Evolutionary conservation across 1,139 yeast genomes (phyloP).

Genomic region (Suhomyces maxii): DNA sequence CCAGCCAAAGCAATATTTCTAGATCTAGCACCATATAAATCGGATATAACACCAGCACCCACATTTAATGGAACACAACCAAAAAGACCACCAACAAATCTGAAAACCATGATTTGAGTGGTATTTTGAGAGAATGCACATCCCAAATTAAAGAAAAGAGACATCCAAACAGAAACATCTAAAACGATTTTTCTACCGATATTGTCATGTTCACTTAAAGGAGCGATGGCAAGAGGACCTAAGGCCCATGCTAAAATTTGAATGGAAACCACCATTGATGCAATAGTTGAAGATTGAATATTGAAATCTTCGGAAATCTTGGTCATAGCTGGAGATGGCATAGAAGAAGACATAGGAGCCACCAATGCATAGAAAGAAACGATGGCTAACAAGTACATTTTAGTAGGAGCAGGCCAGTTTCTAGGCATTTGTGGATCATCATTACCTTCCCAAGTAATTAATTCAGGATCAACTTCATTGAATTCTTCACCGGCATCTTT

Average conservation of each 20-base stretch:
- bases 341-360: constrained; percentile 49
- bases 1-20: constrained; percentile 45
- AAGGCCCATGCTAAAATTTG: constrained; percentile 50
- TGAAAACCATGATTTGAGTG: constrained; percentile 39
- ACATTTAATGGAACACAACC: constrained; percentile 47
- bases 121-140: constrained; percentile 44
- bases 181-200: constrained; percentile 44
- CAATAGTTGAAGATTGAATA: constrained; percentile 30
- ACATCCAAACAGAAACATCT: constrained; percentile 35
- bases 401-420: constrained; percentile 35
- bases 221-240: constrained; percentile 47
- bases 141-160: constrained; percentile 37
- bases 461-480: constrained; percentile 41
- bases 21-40: constrained; percentile 37
- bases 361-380: constrained; percentile 46
- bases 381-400: constrained; percentile 30
- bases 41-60: constrained; percentile 42
- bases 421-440: constrained; percentile 43
- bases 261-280: constrained; percentile 44
- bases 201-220: constrained; percentile 44
- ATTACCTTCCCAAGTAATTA: constrained; percentile 41
- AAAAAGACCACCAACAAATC: constrained; percentile 40
- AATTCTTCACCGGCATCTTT: constrained; percentile 41
- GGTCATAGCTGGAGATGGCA: constrained; percentile 45
- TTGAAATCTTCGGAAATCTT: constrained; percentile 36